Conservation (phyloP, 176 grass and related monocot genomes). For the Thinopyrum elongatum region DNA sequence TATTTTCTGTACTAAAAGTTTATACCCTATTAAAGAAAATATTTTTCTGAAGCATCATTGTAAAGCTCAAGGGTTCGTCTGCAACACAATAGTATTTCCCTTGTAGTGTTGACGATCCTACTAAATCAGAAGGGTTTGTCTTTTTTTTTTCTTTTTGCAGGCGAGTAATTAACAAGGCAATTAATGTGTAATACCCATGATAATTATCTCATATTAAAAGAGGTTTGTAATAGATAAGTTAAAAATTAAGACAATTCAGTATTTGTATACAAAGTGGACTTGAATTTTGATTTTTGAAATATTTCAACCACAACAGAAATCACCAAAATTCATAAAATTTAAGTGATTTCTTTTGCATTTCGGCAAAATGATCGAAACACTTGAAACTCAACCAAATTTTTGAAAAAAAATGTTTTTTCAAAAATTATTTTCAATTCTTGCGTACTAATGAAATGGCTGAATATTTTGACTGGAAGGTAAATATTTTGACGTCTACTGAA, state of each 20-base stretch:
- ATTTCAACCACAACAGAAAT: not conserved
- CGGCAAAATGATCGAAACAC: too few species aligned
- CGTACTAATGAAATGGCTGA: too few species aligned
- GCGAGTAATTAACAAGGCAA: not conserved
- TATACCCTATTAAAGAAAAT: not conserved
- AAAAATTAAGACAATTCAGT: not conserved
- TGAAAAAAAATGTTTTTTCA: too few species aligned
- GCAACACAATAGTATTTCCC: not conserved
- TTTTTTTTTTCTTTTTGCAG: too few species aligned
- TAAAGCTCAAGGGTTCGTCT: not conserved
- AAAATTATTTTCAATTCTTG: too few species aligned
- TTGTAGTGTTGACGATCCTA: not conserved
- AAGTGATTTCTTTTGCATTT: not conserved
- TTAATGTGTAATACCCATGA: not conserved
- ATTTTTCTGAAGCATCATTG: not conserved
- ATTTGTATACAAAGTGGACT: not conserved
- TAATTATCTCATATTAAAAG: not conserved
- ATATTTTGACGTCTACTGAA: not conserved
- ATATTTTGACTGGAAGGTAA: too few species aligned
- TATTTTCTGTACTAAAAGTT: not conserved
- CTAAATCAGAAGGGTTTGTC: not conserved
- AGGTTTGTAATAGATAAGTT: not conserved
- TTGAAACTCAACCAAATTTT: not conserved
- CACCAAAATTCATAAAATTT: not conserved
- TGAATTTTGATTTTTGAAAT: not conserved